Evolutionary conservation across 768 basidiomycete genomes (phyloP), one percentile per base, ranked within the genome.

Genomic region (Saitozyma podzolica): DNA sequence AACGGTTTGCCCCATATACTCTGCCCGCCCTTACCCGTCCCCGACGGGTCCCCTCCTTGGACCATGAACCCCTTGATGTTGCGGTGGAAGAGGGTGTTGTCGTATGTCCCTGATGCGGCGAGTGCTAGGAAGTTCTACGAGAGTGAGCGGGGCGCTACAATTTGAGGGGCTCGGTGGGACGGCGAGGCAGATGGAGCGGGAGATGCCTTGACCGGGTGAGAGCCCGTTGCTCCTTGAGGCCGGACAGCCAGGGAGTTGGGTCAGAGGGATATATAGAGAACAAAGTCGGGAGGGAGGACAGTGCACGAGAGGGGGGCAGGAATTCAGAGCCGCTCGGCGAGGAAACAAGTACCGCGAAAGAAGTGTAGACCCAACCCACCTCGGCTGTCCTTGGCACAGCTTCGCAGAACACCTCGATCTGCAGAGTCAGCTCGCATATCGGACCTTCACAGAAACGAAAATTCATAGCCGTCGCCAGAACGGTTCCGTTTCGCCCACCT

Each of bases 321-420:
- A 29, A 29, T 29, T 29, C 29, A 29, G 29, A 29, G 29, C 5
- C 29, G 29, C 29, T 2, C 29, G 29, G 29, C 29, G 29, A 29
- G 29, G 29, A 29, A 29, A 2, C 5, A 29, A 2, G 2, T 2
- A 2, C 29, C 2, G 29, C 29, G 2, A 29, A 29, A 29, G 29
- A 29, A 29, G 29, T 2, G 29, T 29, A 5, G 29, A 29, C 29
- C 5, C 29, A 39, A 57, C 61, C 17, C 29, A 92, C 94, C 84
- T 99, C 95, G 68, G 94, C 92, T 10, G 93, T 84, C 79, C 92
- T 92, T 20, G 96, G 96, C 17, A 92, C 90, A 7, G 95, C 88
- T 80, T 99, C 96, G 78, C 96, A 98, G 81, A 98, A 98, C 11
- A 99, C 78, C 80, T 99, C 96, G 64, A 98, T 87, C 93, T 97